Conservation (phyloP, 441 rosid species). For the Sinapis alba region DNA sequence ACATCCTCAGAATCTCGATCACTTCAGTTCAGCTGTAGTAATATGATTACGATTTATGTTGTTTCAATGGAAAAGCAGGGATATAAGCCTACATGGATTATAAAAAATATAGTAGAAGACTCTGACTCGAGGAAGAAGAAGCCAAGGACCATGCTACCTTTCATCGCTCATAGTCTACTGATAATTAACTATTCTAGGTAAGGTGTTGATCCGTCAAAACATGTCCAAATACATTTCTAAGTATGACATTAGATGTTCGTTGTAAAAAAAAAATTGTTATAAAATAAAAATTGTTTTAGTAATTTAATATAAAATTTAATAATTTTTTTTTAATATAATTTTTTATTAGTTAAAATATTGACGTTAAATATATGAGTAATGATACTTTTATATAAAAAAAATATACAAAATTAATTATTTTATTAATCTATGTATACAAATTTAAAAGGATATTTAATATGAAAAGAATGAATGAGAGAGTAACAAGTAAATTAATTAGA, state of each 20-base stretch:
- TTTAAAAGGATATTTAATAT: too few relatives aligned
- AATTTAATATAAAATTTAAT: too few relatives aligned
- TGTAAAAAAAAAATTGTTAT: too few relatives aligned
- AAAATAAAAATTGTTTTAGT: too few relatives aligned
- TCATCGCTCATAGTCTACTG: constrained; percentile 1
- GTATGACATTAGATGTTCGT: constrained; percentile 11
- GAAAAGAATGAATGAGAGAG: too few relatives aligned
- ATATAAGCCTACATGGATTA: neutral
- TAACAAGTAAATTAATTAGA: too few relatives aligned
- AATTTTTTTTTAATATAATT: too few relatives aligned
- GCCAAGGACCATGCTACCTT: constrained; percentile 33
- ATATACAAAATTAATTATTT: too few relatives aligned
- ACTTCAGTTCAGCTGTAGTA: neutral
- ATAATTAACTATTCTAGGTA: constrained; percentile 4
- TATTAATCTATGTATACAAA: too few relatives aligned
- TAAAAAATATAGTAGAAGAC: neutral
- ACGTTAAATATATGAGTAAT: too few relatives aligned
- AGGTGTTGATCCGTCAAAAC: neutral
- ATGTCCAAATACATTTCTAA: constrained; percentile 10
- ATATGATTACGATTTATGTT: constrained; percentile 1
- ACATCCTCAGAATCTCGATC: neutral
- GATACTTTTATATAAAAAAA: too few relatives aligned
- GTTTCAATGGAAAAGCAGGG: neutral
- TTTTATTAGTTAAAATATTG: too few relatives aligned
- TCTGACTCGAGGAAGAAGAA: constrained; percentile 24